Base-by-base conservation (phyloP, 2,329 filamentous ascomycete species). In the Penicillium verrucosum region DNA sequence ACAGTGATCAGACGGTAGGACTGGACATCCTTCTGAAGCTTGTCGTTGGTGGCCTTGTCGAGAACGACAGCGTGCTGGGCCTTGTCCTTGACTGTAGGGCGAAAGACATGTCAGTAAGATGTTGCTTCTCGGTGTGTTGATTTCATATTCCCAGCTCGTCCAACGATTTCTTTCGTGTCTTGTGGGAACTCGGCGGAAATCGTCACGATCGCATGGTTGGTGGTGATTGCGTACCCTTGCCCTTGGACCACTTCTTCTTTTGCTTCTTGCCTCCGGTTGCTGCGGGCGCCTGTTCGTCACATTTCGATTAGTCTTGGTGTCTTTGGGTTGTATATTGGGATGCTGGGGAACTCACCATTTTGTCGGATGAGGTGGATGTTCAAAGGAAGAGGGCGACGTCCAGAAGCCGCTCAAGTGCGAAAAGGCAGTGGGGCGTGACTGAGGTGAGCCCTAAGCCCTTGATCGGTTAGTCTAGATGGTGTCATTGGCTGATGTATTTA, bases 21-120 rank as follows among this genome's bases (percentile, higher is more conserved):
- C 82, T 97, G 94, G 74, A 99, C 95, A 87, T 99, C 94, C 86
- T 99, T 99, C 86, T 96, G 89, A 80, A 99, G 92, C 86, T 95
- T 96, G 83, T 99, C 94, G 70, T 89, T 89, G 77, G 89, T 96
- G 82, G 84, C 78, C 88, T 99, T 99, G 86, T 99, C 94, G 82
- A 99, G 91, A 77, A 97, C 85, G 81, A 99, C 94, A 81, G 77
- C 90, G 87, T 99, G 94, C 81, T 97, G 89, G 82, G 94, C 93
- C 92, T 99, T 99, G 88, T 99, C 94, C 94, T 99, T 99, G 85
- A 99, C 94, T 92, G 80, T 84, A 66, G 27, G 54, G 38, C 59
- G 63, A 61, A 60, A 62, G 59, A 55, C 41, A 54, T 60, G 65
- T 72, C 56, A 51, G 49, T 32, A 43, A 43, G 40, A 45, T 38